These are phyloP conservation scores for Salix brachista DNA, from an alignment of 345 rosid species.

Conservation along the genomic window DNA sequence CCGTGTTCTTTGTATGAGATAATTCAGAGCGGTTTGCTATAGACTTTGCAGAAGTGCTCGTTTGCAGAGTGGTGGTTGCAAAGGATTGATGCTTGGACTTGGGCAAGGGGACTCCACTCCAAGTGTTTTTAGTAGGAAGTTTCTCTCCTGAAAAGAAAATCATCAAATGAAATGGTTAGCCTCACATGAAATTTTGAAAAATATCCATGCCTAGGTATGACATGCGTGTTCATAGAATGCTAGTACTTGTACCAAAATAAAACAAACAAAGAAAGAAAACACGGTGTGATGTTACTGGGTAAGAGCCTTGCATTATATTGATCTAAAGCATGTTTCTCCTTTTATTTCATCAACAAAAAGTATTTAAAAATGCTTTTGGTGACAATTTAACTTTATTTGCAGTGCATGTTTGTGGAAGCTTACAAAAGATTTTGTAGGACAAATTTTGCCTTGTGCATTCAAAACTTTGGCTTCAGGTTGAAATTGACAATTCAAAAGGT, in stretches of 20 bases:
- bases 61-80: slow-evolving; percentile 89
- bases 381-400: not conserved
- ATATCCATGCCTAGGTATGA: not conserved
- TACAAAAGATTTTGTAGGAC: not conserved
- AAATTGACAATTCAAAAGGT: not conserved
- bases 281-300: not conserved
- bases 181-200: slow-evolving; percentile 4
- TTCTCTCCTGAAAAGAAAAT: slow-evolving; percentile 71
- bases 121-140: slow-evolving; percentile 82
- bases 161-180: slow-evolving; percentile 21
- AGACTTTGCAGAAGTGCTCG: slow-evolving; percentile 92
- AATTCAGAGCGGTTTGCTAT: slow-evolving; percentile 37
- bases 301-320: not conserved
- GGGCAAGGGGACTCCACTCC: slow-evolving; percentile 79
- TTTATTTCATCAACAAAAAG: not conserved
- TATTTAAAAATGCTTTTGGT: not conserved
- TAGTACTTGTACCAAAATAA: not conserved
- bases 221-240: not conserved
- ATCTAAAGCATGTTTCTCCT: not conserved
- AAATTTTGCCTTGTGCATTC: not conserved
- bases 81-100: slow-evolving; percentile 48
- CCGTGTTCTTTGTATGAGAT: slow-evolving; percentile 24
- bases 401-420: not conserved
- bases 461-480: not conserved
- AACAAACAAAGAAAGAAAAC: not conserved